Evolutionary conservation across 495 filamentous ascomycete species (phyloP).

Genomic region (Bombardia bombarda): DNA sequence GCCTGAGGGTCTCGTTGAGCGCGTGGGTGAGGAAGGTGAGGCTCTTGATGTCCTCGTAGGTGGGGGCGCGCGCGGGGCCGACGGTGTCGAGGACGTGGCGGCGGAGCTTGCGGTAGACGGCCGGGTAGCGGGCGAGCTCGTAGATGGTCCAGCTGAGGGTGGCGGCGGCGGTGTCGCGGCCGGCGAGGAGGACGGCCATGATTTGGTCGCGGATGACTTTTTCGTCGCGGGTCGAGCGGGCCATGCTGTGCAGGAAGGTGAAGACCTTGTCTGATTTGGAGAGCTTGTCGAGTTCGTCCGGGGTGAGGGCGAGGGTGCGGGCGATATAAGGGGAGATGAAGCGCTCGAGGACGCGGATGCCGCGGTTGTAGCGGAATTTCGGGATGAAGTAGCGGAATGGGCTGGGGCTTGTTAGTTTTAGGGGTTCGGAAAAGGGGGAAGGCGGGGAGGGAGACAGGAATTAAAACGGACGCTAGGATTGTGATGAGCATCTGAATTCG

Average conservation of each 20-base stretch:
- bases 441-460: constrained; percentile 7
- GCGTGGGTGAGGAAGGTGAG: constrained; percentile 33
- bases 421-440: constrained; percentile 1
- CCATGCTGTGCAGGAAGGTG: constrained; percentile 43
- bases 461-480: constrained; percentile 24
- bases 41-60: constrained; percentile 32
- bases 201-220: constrained; percentile 50
- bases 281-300: constrained; percentile 42
- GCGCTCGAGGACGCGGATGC: constrained; percentile 36
- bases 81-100: constrained; percentile 27
- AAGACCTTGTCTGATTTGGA: constrained; percentile 31
- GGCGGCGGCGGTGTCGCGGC: constrained; percentile 53
- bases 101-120: constrained; percentile 38
- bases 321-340: constrained; percentile 49
- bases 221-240: constrained; percentile 34
- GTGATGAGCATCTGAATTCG: constrained; percentile 39
- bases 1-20: constrained; percentile 39
- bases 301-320: constrained; percentile 37
- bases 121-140: constrained; percentile 40
- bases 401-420: constrained; percentile 8
- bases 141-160: constrained; percentile 50
- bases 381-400: constrained; percentile 38
- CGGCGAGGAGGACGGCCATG: constrained; percentile 50
- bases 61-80: constrained; percentile 20
- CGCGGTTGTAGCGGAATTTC: constrained; percentile 30